Percentiles rank a stretch among this genome's conserved stretches.
Conservation (phyloP, 768 basidiomycete genomes). For the Chiua virens region DNA sequence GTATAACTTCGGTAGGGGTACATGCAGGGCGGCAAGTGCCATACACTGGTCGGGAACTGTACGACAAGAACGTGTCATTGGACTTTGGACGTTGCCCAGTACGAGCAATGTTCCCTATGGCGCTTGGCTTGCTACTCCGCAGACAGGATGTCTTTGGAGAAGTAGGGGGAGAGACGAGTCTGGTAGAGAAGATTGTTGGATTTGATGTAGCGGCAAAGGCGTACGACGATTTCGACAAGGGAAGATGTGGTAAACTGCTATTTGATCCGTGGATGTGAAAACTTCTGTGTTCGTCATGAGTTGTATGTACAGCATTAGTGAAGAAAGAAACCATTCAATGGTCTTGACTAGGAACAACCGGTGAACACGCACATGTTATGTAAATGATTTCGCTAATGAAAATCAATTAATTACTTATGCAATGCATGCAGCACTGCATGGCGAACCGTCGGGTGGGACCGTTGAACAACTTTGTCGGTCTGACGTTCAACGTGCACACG, state of each 20-base stretch:
- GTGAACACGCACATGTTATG: too few relatives aligned
- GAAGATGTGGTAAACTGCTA: too few relatives aligned
- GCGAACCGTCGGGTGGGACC: too few relatives aligned
- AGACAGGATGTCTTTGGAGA: constrained; percentile 73
- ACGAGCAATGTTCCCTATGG: constrained; percentile 71
- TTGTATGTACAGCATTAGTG: too few relatives aligned
- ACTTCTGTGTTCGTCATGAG: constrained; percentile 18
- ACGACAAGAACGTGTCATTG: constrained; percentile 76
- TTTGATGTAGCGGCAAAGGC: constrained; percentile 55
- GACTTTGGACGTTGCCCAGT: constrained; percentile 85
- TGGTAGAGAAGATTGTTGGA: constrained; percentile 68
- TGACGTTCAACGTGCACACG: too few relatives aligned
- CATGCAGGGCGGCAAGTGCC: constrained; percentile 57
- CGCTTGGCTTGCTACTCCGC: constrained; percentile 65
- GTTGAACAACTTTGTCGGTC: too few relatives aligned
- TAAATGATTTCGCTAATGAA: too few relatives aligned
- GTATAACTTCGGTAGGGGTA: constrained; percentile 73
- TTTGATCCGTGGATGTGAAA: too few relatives aligned
- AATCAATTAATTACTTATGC: too few relatives aligned
- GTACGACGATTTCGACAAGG: constrained; percentile 68
- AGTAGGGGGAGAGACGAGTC: constrained; percentile 58
- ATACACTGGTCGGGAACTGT: constrained; percentile 55
- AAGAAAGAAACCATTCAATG: too few relatives aligned
- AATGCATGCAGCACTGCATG: too few relatives aligned
- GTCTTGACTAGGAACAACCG: too few relatives aligned